phyloP scores from a whole-genome alignment of 768 basidiomycete genomes.

The Mycena vulgaris region DNA sequence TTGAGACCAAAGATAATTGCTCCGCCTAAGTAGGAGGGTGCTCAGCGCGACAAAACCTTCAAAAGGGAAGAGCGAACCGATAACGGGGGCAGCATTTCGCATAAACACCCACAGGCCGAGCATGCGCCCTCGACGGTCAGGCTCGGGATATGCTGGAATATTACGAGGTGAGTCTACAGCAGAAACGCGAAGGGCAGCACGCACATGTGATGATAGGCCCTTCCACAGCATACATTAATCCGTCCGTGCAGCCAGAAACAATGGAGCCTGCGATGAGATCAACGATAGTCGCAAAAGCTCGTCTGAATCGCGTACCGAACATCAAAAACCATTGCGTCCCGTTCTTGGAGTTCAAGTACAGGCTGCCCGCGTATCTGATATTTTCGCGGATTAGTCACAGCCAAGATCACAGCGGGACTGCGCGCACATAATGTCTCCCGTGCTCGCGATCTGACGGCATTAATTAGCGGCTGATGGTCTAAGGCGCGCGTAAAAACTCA shows the following conservation, averaged over 20 bases:
- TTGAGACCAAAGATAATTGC: slow-evolving; percentile 53
- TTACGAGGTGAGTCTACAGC: neutral
- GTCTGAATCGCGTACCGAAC: slow-evolving; percentile 37
- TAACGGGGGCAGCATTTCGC: slow-evolving; percentile 51
- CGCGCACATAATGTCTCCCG: slow-evolving; percentile 49
- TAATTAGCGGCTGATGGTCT: neutral
- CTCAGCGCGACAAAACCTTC: neutral
- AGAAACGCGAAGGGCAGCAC: neutral
- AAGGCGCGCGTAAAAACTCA: slow-evolving; percentile 21
- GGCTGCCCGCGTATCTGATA: slow-evolving; percentile 49
- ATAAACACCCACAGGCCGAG: slow-evolving; percentile 53
- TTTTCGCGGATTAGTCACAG: neutral
- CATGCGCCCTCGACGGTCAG: slow-evolving; percentile 52
- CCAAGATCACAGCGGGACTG: neutral
- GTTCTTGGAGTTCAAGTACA: slow-evolving; percentile 52
- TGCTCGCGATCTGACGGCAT: slow-evolving; percentile 46
- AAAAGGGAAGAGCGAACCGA: slow-evolving; percentile 27
- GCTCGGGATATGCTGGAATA: slow-evolving; percentile 49
- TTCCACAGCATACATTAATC: slow-evolving; percentile 51
- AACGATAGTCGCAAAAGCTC: neutral
- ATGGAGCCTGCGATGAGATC: slow-evolving; percentile 43
- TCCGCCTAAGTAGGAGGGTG: slow-evolving; percentile 37
- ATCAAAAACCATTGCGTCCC: slow-evolving; percentile 55
- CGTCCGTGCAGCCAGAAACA: slow-evolving; percentile 49
- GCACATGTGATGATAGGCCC: slow-evolving; percentile 52